Conservation (phyloP, 208 protist species). For the Trypanosoma caninum region DNA sequence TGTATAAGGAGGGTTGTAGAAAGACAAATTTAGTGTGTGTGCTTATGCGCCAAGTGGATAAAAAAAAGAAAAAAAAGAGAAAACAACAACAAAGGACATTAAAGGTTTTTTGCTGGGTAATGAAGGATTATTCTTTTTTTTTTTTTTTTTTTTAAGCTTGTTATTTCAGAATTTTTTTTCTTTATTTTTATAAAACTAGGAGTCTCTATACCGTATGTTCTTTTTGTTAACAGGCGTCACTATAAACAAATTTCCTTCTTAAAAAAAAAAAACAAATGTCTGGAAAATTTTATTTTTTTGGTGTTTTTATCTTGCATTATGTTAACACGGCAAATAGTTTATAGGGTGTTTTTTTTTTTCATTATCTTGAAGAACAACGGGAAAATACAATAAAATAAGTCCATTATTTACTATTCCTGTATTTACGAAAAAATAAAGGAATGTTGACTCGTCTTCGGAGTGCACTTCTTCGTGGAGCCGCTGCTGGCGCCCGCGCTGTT, state of each 20-base stretch:
- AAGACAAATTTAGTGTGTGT: neutral
- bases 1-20: neutral
- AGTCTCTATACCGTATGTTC: no score
- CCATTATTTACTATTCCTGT: constrained; percentile 4
- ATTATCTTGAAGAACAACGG: neutral
- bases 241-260: no score
- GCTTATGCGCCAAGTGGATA: neutral
- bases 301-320: no score
- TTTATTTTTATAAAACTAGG: no score
- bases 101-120: neutral
- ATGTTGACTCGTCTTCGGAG: constrained; percentile 67
- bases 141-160: neutral
- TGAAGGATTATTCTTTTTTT: constrained; percentile 7
- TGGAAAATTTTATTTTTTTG: no score
- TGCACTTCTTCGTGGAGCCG: constrained; percentile 38
- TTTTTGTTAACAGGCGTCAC: no score
- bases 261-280: no score
- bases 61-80: neutral
- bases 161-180: neutral
- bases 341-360: no score
- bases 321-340: no score
- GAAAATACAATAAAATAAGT: neutral
- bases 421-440: constrained; percentile 8
- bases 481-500: constrained; percentile 26
- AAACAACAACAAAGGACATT: neutral